Base-by-base conservation (phyloP, 345 rosid species). In the Rhodamnia argentea region DNA sequence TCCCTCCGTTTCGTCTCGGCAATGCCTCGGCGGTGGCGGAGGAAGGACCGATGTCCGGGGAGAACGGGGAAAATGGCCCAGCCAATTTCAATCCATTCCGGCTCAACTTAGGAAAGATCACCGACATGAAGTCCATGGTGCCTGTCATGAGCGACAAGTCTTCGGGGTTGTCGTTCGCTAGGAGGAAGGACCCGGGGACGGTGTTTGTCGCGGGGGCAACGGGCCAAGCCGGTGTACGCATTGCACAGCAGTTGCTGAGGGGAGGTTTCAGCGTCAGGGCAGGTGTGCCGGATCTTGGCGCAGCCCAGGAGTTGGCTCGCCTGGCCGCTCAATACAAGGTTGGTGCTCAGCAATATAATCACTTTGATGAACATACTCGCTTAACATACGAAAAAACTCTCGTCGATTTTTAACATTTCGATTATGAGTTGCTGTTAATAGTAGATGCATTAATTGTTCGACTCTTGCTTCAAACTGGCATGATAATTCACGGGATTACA, bases 151-250 rank as follows among this genome's bases (percentile, higher is more conserved):
- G 87, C 74, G 87, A 88, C 58, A 90, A 95, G 76, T 90, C 93
- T 12, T 82, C 92, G 15, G 98, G 97, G 40, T 74, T 96, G 86
- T 86, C 88, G 44, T 93, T 96, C 64, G 95, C 12, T 4, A 89
- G 98, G 86, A 90, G 89, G 89, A 97, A 97, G 88, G 99, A 97
- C 86, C 90, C 99, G 3, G 89, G 91, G 85, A 96, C 98, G 8
- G 98, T 97, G 82, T 97, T 94, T 59, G 98, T 97, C 37, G 98
- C 99, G 4, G 98, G 99, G 54, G 99, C 99, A 16, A 94, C 98
- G 1, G 99, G 99, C 51, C 98, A 93, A 92, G 98, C 92, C 2
- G 99, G 99, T 42, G 82, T 95, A 86, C 96, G 98, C 84, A 95
- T 96, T 86, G 94, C 96, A 2, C 99, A 92, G 87, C 85, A 90